phyloP scores from a whole-genome alignment of 164 flowering plant species.

The Annona squamosa region DNA sequence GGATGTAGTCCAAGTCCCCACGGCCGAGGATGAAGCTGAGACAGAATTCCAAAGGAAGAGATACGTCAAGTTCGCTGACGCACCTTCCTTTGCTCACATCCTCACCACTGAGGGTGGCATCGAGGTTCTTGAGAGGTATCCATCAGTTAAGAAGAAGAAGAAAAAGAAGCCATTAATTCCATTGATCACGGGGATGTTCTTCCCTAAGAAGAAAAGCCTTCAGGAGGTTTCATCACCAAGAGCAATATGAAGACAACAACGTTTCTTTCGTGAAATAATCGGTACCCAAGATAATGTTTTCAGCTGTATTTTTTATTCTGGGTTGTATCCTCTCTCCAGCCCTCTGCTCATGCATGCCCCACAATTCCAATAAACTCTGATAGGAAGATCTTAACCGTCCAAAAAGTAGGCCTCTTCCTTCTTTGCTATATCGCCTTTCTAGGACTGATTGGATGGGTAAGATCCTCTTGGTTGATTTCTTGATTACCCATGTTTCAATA shows the following conservation, averaged over 20 bases:
- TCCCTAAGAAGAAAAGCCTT: constrained; percentile 40
- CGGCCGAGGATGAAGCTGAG: neutral
- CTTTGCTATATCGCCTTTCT: neutral
- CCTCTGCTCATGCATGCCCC: neutral
- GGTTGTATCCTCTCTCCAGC: neutral
- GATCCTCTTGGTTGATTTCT: neutral
- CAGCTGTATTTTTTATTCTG: neutral
- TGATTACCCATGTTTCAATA: neutral
- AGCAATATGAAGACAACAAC: neutral
- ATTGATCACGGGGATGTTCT: constrained; percentile 36
- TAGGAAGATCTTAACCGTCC: neutral
- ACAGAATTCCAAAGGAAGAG: constrained; percentile 51
- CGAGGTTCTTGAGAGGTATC: constrained; percentile 18
- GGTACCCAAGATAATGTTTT: neutral
- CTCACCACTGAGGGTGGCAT: constrained; percentile 13
- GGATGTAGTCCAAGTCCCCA: constrained; percentile 12
- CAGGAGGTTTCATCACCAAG: constrained; percentile 19
- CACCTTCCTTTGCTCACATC: constrained; percentile 44
- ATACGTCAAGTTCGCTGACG: constrained; percentile 57
- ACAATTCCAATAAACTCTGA: neutral
- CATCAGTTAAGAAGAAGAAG: constrained; percentile 30
- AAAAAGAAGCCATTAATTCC: constrained; percentile 43
- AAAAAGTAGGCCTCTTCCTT: neutral
- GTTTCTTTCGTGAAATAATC: constrained; percentile 1
- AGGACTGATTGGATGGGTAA: neutral